Percentiles rank a stretch among this genome's conserved stretches.
These are phyloP conservation scores for Ceriops decandra DNA, from an alignment of 345 rosid genomes.

Conservation along the genomic window DNA sequence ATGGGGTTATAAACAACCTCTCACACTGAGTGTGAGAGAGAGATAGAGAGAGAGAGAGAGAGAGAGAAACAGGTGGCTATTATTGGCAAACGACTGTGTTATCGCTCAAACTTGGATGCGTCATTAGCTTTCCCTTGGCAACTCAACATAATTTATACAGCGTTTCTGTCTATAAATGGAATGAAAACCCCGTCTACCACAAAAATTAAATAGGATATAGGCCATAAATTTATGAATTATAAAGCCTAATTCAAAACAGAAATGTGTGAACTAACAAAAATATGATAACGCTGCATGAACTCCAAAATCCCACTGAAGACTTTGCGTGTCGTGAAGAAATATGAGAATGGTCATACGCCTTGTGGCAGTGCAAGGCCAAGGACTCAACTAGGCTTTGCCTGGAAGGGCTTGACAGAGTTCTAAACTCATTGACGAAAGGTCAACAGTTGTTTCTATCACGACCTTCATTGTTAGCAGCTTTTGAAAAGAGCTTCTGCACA, in stretches of 20 bases:
- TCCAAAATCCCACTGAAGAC: constrained; percentile 11
- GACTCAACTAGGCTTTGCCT: constrained; percentile 3
- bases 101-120: constrained; percentile 16
- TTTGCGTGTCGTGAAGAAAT: constrained; percentile 9
- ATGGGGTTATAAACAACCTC: too few relatives aligned
- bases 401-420: constrained; percentile 1
- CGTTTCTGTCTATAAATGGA: constrained; percentile 18
- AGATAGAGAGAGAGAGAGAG: too few relatives aligned
- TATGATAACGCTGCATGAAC: not conserved
- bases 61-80: too few relatives aligned
- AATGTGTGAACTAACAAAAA: constrained; percentile 18
- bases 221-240: constrained; percentile 7
- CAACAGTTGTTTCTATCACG: constrained; percentile 6
- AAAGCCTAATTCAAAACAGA: constrained; percentile 20
- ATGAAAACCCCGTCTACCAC: constrained; percentile 20
- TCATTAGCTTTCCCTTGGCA: constrained; percentile 13
- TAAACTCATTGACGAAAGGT: not conserved
- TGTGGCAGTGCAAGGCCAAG: constrained; percentile 10
- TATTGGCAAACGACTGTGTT: constrained; percentile 1
- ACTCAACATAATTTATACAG: constrained; percentile 26
- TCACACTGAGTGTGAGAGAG: too few relatives aligned
- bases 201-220: constrained; percentile 8
- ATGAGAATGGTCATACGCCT: not conserved
- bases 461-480: constrained; percentile 7
- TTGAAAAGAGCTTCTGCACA: constrained; percentile 20